A percentile compares a stretch with the other conserved stretches of the same genome.
Conservation (phyloP, 2,329 filamentous ascomycete genomes). For the Capronia americana region DNA sequence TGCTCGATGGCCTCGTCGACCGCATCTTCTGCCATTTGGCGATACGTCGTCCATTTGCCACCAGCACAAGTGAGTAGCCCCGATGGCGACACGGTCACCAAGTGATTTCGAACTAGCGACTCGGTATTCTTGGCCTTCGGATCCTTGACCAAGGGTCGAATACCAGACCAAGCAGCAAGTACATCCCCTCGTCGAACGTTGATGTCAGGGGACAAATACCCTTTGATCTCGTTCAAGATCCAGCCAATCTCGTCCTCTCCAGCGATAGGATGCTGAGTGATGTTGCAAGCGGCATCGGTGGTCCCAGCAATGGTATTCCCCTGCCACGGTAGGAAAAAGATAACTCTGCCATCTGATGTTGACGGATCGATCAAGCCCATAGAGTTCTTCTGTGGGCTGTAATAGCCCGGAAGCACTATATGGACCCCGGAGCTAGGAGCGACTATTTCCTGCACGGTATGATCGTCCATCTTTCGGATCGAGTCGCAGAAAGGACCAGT, state of each 20-base stretch:
- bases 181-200: constrained; percentile 84
- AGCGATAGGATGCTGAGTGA: constrained; percentile 75
- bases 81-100: constrained; percentile 78
- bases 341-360: constrained; percentile 86
- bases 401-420: constrained; percentile 85
- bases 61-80: constrained; percentile 85
- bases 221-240: constrained; percentile 83
- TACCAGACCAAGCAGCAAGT: constrained; percentile 88
- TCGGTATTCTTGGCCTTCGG: constrained; percentile 85
- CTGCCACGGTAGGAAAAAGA: constrained; percentile 94
- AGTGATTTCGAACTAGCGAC: constrained; percentile 84
- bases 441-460: constrained; percentile 74
- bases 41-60: constrained; percentile 92
- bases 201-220: constrained; percentile 83
- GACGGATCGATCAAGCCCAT: constrained; percentile 88
- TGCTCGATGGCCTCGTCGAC: constrained; percentile 67
- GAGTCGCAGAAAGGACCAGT: constrained; percentile 88
- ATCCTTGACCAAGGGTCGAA: constrained; percentile 83
- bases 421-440: constrained; percentile 86
- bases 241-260: constrained; percentile 85
- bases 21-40: constrained; percentile 89
- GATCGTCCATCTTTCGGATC: constrained; percentile 84
- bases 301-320: constrained; percentile 91
- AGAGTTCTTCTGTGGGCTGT: constrained; percentile 70
- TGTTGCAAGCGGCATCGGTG: constrained; percentile 77